Base-by-base conservation (phyloP, 139 green algal genomes). In the Chloropicon primus region DNA sequence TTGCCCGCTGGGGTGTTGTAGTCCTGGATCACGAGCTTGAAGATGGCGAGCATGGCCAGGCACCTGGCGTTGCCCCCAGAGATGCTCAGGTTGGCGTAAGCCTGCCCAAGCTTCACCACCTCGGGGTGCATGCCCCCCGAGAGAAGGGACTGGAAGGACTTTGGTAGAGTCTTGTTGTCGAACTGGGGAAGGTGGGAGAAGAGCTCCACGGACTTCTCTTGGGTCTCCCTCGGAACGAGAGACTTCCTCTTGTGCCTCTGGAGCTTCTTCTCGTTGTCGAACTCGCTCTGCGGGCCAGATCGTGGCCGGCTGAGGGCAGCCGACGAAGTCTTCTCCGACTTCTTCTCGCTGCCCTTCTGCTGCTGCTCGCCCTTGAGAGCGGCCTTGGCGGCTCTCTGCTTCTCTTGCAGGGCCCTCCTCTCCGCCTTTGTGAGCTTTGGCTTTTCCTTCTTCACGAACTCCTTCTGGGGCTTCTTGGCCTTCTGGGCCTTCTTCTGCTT, bases 1-100 rank as follows among this genome's bases (percentile, higher is more conserved):
- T 89, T 92, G 3, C 76, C 24, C 2, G 79, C 26, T 0, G 92
- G 91, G 0, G 87, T 92, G 54, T 28, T 81, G 81, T 97, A 97
- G 80, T 94, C 89, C 26, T 81, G 78, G 77, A 96, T 91, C 28
- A 94, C 77, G 76, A 88, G 78, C 26, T 54, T 28, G 26, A 97
- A 84, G 3, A 88, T 86, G 41, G 90, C 73, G 26, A 98, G 86
- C 89, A 98, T 90, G 26, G 94, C 94, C n/a, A 94, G 78, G 78
- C 88, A 93, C 71, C 93, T 87, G 21, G 89, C 91, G 54, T 92
- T 96, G 77, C 80, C 88, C 71, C 93, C 93, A 0, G 71, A 78
- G 54, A 98, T 82, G 27, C 72, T 87, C 26, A 93, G 89, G 28
- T 94, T 88, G 2, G 89, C 87, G 76, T 92, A 96, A 0, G 80